Evolutionary conservation across 345 rosid species (phyloP).

Genomic region (Turritis glabra): DNA sequence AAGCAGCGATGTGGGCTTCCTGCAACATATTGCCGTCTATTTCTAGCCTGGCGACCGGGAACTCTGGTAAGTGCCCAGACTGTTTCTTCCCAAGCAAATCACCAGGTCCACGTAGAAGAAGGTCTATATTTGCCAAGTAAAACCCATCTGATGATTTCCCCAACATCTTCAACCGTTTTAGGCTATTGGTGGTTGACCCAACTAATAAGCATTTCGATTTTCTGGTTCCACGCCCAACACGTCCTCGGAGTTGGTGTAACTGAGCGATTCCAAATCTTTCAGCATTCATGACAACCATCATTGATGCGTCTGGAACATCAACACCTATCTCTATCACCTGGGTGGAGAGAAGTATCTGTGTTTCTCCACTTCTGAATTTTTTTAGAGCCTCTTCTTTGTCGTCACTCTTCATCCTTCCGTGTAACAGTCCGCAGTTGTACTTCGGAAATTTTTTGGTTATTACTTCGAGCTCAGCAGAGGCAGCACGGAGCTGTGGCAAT

Average conservation of each 20-base stretch:
- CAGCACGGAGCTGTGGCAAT: slow-evolving; percentile 94
- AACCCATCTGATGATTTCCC: slow-evolving; percentile 88
- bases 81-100: slow-evolving; percentile 95
- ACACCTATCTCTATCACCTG: slow-evolving; percentile 95
- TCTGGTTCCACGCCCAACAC: slow-evolving; percentile 81
- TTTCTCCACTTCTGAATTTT: slow-evolving; percentile 80
- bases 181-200: slow-evolving; percentile 59
- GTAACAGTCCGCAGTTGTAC: slow-evolving; percentile 82
- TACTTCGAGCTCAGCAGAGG: slow-evolving; percentile 68
- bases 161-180: slow-evolving; percentile 71
- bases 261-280: slow-evolving; percentile 97
- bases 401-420: slow-evolving; percentile 87
- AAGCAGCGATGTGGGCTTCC: slow-evolving; percentile 84
- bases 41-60: slow-evolving; percentile 88
- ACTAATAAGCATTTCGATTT: slow-evolving; percentile 77
- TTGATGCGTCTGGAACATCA: slow-evolving; percentile 95
- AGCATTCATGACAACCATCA: slow-evolving; percentile 99
- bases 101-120: slow-evolving; percentile 92
- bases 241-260: slow-evolving; percentile 93
- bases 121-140: slow-evolving; percentile 88
- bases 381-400: slow-evolving; percentile 80
- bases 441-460: slow-evolving; percentile 57
- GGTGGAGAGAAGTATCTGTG: slow-evolving; percentile 78
- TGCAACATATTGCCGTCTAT: slow-evolving; percentile 83
- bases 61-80: slow-evolving; percentile 91